A percentile compares a stretch with the other conserved stretches of the same genome.
Evolutionary conservation across 2,329 filamentous ascomycete species (phyloP).

Genomic region (Ophiobolus disseminans): DNA sequence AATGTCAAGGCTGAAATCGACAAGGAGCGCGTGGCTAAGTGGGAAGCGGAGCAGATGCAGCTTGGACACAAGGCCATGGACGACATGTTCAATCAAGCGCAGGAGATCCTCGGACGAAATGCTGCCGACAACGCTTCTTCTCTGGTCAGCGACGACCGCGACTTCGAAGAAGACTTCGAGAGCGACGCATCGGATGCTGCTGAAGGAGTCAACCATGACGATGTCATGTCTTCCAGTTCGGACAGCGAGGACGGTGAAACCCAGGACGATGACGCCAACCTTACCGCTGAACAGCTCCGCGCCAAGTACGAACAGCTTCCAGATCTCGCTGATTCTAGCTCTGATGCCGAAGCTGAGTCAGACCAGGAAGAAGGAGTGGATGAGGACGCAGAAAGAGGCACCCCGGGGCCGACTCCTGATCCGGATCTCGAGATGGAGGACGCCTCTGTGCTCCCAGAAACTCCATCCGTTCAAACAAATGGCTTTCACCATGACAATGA

Average conservation of each 20-base stretch:
- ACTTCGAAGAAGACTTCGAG: slow-evolving; percentile 55
- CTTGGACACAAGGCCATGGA: slow-evolving; percentile 70
- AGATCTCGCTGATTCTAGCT: slow-evolving; percentile 48
- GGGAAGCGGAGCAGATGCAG: slow-evolving; percentile 67
- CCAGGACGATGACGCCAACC: slow-evolving; percentile 65
- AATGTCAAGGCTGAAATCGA: slow-evolving; percentile 66
- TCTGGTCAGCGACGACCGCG: slow-evolving; percentile 49
- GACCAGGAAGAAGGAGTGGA: slow-evolving; percentile 48
- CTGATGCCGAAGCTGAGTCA: slow-evolving; percentile 28
- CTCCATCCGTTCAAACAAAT: slow-evolving; percentile 24
- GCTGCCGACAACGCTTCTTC: slow-evolving; percentile 46
- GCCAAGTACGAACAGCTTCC: slow-evolving; percentile 74
- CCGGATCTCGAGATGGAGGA: slow-evolving; percentile 37
- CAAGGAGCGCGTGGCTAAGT: slow-evolving; percentile 61
- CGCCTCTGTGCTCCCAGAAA: slow-evolving; percentile 12
- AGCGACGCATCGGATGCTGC: slow-evolving; percentile 41
- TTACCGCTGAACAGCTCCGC: slow-evolving; percentile 73
- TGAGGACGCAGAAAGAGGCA: slow-evolving; percentile 28
- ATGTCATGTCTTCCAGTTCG: slow-evolving; percentile 44
- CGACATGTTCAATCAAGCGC: slow-evolving; percentile 75
- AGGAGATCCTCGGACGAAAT: slow-evolving; percentile 50
- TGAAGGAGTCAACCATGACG: slow-evolving; percentile 52
- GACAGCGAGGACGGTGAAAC: slow-evolving; percentile 50
- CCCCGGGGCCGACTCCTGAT: slow-evolving; percentile 40
- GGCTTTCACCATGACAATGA: slow-evolving; percentile 30